Conservation (phyloP, 441 rosid species). For the Theobroma grandiflorum region DNA sequence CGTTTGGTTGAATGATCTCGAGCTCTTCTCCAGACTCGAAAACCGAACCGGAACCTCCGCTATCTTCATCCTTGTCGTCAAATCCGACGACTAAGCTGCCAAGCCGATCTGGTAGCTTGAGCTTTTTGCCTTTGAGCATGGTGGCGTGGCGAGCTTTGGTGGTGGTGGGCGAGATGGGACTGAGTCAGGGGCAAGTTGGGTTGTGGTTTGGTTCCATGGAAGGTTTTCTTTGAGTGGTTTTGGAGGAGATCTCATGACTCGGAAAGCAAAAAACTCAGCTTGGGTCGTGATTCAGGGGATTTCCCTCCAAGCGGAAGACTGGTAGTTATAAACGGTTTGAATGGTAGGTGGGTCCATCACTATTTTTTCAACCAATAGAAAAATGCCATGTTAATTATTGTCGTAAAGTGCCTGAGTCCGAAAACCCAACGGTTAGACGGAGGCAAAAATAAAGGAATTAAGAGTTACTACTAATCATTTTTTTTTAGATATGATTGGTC, state of each 20-base stretch:
- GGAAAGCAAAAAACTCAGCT: neutral
- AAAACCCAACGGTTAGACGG: no score
- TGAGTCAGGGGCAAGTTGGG: slow-evolving; percentile 26
- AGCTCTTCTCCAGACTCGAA: slow-evolving; percentile 69
- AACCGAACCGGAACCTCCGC: slow-evolving; percentile 32
- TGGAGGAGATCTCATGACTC: neutral
- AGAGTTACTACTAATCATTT: no score
- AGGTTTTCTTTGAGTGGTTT: neutral
- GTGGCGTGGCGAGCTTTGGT: slow-evolving; percentile 3
- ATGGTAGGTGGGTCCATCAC: slow-evolving; percentile 38
- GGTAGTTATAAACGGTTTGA: slow-evolving; percentile 56
- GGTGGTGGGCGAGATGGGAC: slow-evolving; percentile 20
- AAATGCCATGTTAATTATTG: neutral
- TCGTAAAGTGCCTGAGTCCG: no score
- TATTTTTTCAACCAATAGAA: neutral
- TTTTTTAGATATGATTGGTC: no score
- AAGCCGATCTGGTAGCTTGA: slow-evolving; percentile 59
- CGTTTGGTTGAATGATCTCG: slow-evolving; percentile 55
- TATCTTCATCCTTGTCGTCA: slow-evolving; percentile 38
- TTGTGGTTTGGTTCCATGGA: slow-evolving; percentile 22
- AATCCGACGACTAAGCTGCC: slow-evolving; percentile 60
- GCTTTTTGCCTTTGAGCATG: slow-evolving; percentile 60
- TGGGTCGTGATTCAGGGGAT: neutral
- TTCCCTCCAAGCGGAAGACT: slow-evolving; percentile 36
- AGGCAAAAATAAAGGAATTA: no score